These are phyloP conservation scores for Boeremia exigua DNA, from an alignment of 2,329 filamentous ascomycete species.

Conservation along the genomic window DNA sequence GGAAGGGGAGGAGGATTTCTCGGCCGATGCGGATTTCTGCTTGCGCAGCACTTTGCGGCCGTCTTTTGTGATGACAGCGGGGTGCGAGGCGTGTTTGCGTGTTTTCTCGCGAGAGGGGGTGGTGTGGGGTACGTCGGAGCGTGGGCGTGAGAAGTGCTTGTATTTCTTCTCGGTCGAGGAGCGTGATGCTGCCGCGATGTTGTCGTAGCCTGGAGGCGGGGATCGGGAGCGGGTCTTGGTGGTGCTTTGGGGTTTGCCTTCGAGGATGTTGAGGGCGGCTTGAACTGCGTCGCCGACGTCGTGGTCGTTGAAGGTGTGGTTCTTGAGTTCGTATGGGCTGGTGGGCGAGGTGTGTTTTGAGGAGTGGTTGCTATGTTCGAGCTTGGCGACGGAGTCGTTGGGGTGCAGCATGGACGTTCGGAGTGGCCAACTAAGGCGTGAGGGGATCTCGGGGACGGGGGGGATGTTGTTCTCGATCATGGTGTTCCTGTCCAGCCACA, in stretches of 20 bases:
- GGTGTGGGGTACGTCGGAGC: background rate
- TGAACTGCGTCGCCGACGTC: constrained; percentile 28
- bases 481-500: constrained; percentile 26
- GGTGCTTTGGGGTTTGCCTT: constrained; percentile 22
- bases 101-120: background rate
- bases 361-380: constrained; percentile 20
- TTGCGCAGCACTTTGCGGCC: constrained; percentile 13
- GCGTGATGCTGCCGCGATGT: constrained; percentile 6
- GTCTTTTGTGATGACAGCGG: constrained; percentile 14
- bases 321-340: constrained; percentile 22
- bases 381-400: constrained; percentile 14
- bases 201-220: constrained; percentile 9
- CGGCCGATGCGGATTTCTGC: background rate
- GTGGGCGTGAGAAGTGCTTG: constrained; percentile 13
- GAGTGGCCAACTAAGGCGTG: constrained; percentile 10
- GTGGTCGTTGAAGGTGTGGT: constrained; percentile 26
- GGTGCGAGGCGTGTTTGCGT: constrained; percentile 2
- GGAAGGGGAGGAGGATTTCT: too few species aligned
- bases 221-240: constrained; percentile 9
- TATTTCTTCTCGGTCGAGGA: constrained; percentile 8
- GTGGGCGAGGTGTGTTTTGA: constrained; percentile 15
- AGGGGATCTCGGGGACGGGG: constrained; percentile 35
- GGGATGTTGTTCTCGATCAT: constrained; percentile 25
- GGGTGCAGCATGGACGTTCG: constrained; percentile 5
- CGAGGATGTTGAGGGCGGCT: constrained; percentile 27